phyloP scores from a whole-genome alignment of 2,329 filamentous ascomycete species.

The Sclerotinia spermophila region DNA sequence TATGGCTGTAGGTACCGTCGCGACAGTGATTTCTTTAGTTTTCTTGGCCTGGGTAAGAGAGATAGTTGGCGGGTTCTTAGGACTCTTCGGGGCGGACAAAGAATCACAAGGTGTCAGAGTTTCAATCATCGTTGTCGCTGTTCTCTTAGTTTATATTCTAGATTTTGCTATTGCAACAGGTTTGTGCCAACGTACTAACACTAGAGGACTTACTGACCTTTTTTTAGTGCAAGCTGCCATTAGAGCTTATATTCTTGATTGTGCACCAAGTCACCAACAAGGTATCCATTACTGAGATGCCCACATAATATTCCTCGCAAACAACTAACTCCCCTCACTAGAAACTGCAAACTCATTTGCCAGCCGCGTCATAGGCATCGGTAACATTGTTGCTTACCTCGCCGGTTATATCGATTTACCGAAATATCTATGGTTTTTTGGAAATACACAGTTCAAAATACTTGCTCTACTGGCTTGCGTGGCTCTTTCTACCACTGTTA shows the following conservation, averaged over 20 bases:
- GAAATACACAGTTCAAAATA: conserved; percentile 87
- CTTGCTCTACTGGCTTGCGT: conserved; percentile 82
- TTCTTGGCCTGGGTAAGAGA: conserved; percentile 72
- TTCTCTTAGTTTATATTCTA: conserved; percentile 81
- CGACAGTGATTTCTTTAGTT: conserved; percentile 65
- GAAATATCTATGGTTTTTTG: conserved; percentile 71
- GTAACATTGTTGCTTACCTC: conserved; percentile 87
- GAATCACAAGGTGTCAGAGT: conserved; percentile 61
- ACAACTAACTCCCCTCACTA: conserved; percentile 15
- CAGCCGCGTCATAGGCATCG: conserved; percentile 77
- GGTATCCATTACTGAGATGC: conserved; percentile 36
- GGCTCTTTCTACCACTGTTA: conserved; percentile 64
- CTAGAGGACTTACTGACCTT: conserved; percentile 19
- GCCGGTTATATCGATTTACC: conserved; percentile 82
- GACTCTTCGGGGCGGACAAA: conserved; percentile 67
- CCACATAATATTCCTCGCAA: neutral
- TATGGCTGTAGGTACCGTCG: conserved; percentile 66
- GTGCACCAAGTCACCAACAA: conserved; percentile 87
- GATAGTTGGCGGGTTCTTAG: conserved; percentile 63
- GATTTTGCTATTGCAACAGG: conserved; percentile 94
- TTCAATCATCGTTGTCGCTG: conserved; percentile 71
- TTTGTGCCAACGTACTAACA: conserved; percentile 40
- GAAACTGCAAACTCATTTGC: conserved; percentile 86
- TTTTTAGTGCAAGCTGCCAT: conserved; percentile 77
- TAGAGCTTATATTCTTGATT: conserved; percentile 89